Percentiles rank a stretch among this genome's conserved stretches.
phyloP scores from a whole-genome alignment of 208 protist species.

The Trypanosoma platydactyli region DNA sequence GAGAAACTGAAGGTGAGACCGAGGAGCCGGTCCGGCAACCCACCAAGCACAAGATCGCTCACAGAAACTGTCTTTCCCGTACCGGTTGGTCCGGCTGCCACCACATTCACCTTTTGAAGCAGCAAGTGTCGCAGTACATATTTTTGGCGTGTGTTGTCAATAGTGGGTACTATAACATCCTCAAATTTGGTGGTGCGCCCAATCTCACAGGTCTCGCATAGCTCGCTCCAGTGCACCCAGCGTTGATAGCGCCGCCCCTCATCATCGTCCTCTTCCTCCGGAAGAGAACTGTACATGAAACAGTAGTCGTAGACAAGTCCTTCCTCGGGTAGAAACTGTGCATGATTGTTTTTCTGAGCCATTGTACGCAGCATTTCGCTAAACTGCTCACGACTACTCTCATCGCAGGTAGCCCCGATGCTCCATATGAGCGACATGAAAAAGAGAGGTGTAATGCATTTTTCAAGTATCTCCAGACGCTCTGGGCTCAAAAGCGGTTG shows the following conservation, averaged over 20 bases:
- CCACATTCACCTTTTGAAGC: conserved; percentile 74
- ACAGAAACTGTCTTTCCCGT: conserved; percentile 94
- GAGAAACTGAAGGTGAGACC: conserved; percentile 92
- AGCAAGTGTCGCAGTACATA: conserved; percentile 87
- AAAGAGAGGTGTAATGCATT: conserved; percentile 88
- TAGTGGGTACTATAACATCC: conserved; percentile 93
- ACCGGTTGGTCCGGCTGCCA: conserved; percentile 91
- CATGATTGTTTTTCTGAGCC: conserved; percentile 49
- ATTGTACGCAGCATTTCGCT: conserved; percentile 76
- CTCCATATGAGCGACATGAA: conserved; percentile 97
- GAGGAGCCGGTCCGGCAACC: conserved; percentile 78
- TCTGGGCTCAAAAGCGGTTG: conserved; percentile 40
- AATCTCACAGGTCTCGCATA: conserved; percentile 49
- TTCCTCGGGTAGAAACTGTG: conserved; percentile 43
- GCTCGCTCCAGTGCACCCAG: conserved; percentile 85
- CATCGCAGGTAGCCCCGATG: conserved; percentile 94
- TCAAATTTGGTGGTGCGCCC: conserved; percentile 70
- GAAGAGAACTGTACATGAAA: conserved; percentile 60
- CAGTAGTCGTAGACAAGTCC: conserved; percentile 94
- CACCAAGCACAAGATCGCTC: conserved; percentile 75
- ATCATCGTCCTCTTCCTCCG: conserved; percentile 38
- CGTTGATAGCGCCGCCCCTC: not conserved
- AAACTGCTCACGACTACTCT: conserved; percentile 88
- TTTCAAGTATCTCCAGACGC: conserved; percentile 46
- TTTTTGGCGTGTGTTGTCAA: conserved; percentile 92